Evolutionary conservation across 345 rosid species (phyloP), one percentile per base, ranked within the genome.

Genomic region (Corchorus capsularis): DNA sequence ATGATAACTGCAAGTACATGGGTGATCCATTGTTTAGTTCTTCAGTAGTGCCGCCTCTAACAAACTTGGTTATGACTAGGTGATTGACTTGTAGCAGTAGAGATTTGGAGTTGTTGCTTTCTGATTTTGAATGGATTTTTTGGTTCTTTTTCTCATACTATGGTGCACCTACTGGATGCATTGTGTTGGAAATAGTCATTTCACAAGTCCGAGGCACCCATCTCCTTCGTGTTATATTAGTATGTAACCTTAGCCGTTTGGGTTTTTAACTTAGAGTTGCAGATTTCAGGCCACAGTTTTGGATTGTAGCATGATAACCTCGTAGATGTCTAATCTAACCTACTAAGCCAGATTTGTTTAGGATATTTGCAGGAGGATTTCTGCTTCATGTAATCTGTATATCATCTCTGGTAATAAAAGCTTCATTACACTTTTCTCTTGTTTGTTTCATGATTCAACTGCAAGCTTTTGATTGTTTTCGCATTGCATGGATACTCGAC

Each of bases 1-100:
- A 78, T 45, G 95, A 90, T 74, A 94, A 86, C 82, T 89, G 93
- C 85, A 91, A 88, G 78, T 87, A 80, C 70, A 60, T 78, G 71
- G 83, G 89, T 46, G 91, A 82, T 72, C 74, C 94, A 35, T 50
- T 79, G 0, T 91, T 91, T 69, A 79, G 77, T 61, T 81, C 89
- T 68, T 66, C 92, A 45, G 89, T 78, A 20, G 88, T 80, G 76
- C 85, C 86, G 13, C 74, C 86, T 49, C 84, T 87, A 76, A 77
- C 91, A 63, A 87, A 82, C 85, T 75, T 94, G 86, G 85, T 88
- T 50, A 86, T 87, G 94, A 89, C 93, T 70, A 87, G 96, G 75
- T 90, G 90, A 90, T 79, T 12, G 54, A 39, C 65, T 19, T 6
- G 8, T 73, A 65, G 37, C 55, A 54, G 62, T 72, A 64, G 57